These are phyloP conservation scores for Magnaporthales sp. DNA, from an alignment of 2,329 filamentous ascomycete genomes.

Conservation along the genomic window DNA sequence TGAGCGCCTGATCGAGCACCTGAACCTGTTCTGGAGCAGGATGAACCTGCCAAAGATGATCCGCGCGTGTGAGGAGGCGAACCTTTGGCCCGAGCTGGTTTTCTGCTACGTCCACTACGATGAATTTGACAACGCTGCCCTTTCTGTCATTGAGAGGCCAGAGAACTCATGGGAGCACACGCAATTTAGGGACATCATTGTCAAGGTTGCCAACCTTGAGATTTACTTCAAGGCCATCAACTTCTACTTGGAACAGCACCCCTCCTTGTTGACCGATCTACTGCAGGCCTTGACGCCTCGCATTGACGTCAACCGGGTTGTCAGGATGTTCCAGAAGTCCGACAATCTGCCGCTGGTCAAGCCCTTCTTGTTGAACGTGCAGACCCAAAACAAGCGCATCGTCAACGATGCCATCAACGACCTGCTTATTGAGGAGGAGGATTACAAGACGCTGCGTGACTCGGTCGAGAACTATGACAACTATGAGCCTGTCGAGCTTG, in stretches of 20 bases:
- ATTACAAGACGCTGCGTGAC: constrained; percentile 96
- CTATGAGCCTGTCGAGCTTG: constrained; percentile 91
- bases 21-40: constrained; percentile 96
- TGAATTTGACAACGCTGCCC: constrained; percentile 92
- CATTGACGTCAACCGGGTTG: constrained; percentile 97
- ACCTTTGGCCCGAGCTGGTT: constrained; percentile 94
- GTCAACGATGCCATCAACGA: constrained; percentile 99
- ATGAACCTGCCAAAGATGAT: constrained; percentile 99
- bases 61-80: constrained; percentile 82
- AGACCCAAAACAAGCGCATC: constrained; percentile 93
- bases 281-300: constrained; percentile 85
- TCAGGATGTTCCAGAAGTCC: constrained; percentile 97
- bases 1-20: constrained; percentile 94
- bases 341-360: constrained; percentile 98
- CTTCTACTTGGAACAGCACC: constrained; percentile 97
- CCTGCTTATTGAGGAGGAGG: constrained; percentile 94
- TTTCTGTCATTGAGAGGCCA: constrained; percentile 96
- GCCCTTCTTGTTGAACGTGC: constrained; percentile 94
- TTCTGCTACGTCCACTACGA: constrained; percentile 99
- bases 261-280: constrained; percentile 89
- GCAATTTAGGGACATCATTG: constrained; percentile 96
- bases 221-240: constrained; percentile 97
- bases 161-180: constrained; percentile 99
- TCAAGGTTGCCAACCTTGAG: constrained; percentile 97
- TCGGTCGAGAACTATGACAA: constrained; percentile 99